Evolutionary conservation across 306 rosid species (phyloP).

Genomic region (Cicer judaicum): DNA sequence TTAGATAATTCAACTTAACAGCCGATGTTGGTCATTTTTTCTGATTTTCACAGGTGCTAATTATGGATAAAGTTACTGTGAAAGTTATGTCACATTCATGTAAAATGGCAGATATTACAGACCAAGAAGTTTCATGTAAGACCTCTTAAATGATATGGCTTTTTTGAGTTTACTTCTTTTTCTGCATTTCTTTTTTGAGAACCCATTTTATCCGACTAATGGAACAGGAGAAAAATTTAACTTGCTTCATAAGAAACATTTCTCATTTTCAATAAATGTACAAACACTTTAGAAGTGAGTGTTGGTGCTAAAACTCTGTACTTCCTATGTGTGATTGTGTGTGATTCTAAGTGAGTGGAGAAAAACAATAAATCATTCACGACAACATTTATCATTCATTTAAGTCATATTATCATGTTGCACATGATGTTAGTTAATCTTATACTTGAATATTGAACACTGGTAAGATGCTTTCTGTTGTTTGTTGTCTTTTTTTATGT

Average conservation of each 20-base stretch:
- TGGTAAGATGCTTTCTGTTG: slow-evolving; percentile 26
- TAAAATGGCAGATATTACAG: slow-evolving; percentile 97
- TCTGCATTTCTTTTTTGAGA: slow-evolving; percentile 18
- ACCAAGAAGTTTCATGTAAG: slow-evolving; percentile 96
- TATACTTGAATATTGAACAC: neutral
- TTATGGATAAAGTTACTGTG: slow-evolving; percentile 93
- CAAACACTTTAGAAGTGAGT: neutral
- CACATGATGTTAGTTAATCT: slow-evolving; percentile 18
- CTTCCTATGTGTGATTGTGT: slow-evolving; percentile 6
- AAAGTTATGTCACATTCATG: slow-evolving; percentile 97
- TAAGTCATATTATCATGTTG: slow-evolving; percentile 27
- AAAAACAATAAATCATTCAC: slow-evolving; percentile 16
- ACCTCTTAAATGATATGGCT: slow-evolving; percentile 4
- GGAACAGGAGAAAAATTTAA: neutral
- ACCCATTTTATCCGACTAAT: neutral
- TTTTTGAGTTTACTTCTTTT: neutral
- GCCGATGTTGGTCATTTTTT: slow-evolving; percentile 3
- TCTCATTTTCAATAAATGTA: slow-evolving; percentile 2
- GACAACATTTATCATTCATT: slow-evolving; percentile 6
- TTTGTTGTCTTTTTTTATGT: neutral
- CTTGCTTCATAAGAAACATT: slow-evolving; percentile 19
- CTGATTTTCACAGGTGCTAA: slow-evolving; percentile 67
- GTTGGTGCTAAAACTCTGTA: neutral
- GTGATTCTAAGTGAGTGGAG: neutral
- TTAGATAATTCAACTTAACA: slow-evolving; percentile 18